Conservation (phyloP, 345 rosid genomes). For the Carallia pectinifolia region DNA sequence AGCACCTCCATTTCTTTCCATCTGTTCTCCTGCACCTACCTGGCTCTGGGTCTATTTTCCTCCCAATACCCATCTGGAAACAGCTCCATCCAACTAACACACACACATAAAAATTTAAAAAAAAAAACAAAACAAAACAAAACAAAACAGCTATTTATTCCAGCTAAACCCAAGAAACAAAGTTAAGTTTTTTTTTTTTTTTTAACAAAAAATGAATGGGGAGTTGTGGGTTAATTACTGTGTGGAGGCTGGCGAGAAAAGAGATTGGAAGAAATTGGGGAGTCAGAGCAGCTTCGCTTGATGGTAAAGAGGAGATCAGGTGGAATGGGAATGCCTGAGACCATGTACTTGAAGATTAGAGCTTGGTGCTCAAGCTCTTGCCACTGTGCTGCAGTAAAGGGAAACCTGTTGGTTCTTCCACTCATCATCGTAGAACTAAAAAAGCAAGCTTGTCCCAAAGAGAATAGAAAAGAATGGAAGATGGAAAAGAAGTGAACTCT, state of each 20-base stretch:
- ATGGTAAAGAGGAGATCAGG: slow-evolving; percentile 64
- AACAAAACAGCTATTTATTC: slow-evolving; percentile 38
- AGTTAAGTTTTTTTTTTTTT: not conserved
- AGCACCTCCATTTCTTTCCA: slow-evolving; percentile 95
- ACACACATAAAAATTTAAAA: not conserved
- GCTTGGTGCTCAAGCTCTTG: slow-evolving; percentile 95
- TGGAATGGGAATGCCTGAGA: slow-evolving; percentile 69
- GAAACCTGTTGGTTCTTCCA: slow-evolving; percentile 46
- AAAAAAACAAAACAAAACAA: not conserved
- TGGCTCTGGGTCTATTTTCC: slow-evolving; percentile 79
- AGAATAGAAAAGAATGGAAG: not conserved
- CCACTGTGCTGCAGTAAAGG: slow-evolving; percentile 65
- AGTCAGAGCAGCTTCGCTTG: slow-evolving; percentile 48
- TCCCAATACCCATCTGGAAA: slow-evolving; percentile 36
- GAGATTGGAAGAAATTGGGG: slow-evolving; percentile 10
- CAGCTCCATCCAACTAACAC: slow-evolving; percentile 1
- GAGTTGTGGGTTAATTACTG: slow-evolving; percentile 14
- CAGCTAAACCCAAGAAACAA: slow-evolving; percentile 3
- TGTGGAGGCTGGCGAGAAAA: slow-evolving; percentile 1
- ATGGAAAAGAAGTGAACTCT: not conserved
- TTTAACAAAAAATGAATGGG: too few relatives aligned
- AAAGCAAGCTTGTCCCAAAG: not conserved
- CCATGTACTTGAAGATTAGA: slow-evolving; percentile 72
- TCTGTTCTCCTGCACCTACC: slow-evolving; percentile 84
- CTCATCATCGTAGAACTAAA: slow-evolving; percentile 19